These are phyloP conservation scores for Thalia dealbata DNA, from an alignment of 176 grass and related monocot genomes.

Conservation along the genomic window DNA sequence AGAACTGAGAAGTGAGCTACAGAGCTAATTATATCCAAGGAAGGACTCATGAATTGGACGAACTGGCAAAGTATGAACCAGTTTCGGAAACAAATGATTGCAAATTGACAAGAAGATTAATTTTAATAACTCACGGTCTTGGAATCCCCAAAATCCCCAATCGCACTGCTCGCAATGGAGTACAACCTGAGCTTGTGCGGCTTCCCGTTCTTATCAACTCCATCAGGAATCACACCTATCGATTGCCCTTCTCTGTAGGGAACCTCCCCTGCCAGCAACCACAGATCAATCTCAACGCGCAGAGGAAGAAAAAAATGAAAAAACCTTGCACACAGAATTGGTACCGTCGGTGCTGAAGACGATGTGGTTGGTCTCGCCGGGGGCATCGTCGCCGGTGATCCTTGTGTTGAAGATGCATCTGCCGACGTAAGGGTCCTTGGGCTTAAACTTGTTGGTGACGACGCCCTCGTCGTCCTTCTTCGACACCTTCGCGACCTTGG, in stretches of 20 bases:
- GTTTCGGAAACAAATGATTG: background rate
- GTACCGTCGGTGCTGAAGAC: conserved; percentile 78
- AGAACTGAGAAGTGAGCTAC: too few relatives aligned
- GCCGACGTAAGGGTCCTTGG: conserved; percentile 72
- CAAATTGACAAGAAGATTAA: background rate
- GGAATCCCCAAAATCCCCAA: conserved; percentile 86
- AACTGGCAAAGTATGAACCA: background rate
- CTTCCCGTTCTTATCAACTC: conserved; percentile 79
- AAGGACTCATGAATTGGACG: too few relatives aligned
- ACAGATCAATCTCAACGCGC: background rate
- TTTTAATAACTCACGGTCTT: conserved; percentile 44
- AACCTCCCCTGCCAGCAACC: conserved; percentile 34
- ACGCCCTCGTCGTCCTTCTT: conserved; percentile 90
- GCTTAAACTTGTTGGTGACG: conserved; percentile 56
- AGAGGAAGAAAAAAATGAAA: too few relatives aligned
- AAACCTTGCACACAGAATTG: background rate
- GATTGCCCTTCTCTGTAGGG: conserved; percentile 91
- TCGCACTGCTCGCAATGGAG: conserved; percentile 87
- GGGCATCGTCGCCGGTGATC: conserved; percentile 89
- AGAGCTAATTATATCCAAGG: background rate
- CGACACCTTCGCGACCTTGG: conserved; percentile 52
- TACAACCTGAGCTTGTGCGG: conserved; percentile 92
- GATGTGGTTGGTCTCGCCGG: conserved; percentile 96
- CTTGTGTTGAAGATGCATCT: conserved; percentile 90
- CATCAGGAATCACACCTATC: conserved; percentile 70